These are phyloP conservation scores for Calonectria pteridis DNA, from an alignment of 2,329 filamentous ascomycete species.

Conservation along the genomic window DNA sequence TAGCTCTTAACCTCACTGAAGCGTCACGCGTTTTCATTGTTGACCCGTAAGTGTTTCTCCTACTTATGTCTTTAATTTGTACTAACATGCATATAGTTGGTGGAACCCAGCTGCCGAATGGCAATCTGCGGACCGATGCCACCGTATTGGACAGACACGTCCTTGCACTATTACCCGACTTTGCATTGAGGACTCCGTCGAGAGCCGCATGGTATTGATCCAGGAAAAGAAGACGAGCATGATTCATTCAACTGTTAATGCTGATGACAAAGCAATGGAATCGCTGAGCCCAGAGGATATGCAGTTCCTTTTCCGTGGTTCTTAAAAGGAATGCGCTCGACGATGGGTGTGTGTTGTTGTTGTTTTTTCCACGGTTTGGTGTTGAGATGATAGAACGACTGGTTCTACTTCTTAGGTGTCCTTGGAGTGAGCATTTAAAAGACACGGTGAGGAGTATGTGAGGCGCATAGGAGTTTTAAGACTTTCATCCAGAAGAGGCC, in stretches of 20 bases:
- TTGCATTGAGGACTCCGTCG: conserved; percentile 96
- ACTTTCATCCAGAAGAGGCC: not conserved
- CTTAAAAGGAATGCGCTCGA: conserved; percentile 41
- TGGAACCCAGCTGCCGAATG: conserved; percentile 99
- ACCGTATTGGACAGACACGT: conserved; percentile 94
- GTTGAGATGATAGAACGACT: not conserved
- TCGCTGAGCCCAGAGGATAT: conserved; percentile 91
- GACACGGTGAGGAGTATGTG: not conserved
- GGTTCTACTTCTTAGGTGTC: not conserved
- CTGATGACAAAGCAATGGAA: conserved; percentile 90
- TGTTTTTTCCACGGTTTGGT: not conserved
- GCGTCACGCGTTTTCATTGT: conserved; percentile 96
- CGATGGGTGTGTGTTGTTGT: not conserved
- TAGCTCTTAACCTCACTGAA: conserved; percentile 94
- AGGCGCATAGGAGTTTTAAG: not conserved
- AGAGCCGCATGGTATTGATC: conserved; percentile 93
- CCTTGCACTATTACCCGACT: conserved; percentile 95
- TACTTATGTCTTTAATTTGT: not conserved
- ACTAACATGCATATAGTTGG: conserved; percentile 72
- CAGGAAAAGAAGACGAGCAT: conserved; percentile 99
- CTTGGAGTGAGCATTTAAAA: not conserved
- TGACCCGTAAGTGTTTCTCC: conserved; percentile 79
- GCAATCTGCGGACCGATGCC: conserved; percentile 94
- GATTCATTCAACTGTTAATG: conserved; percentile 97
- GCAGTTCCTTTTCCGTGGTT: conserved; percentile 93